A percentile compares a stretch with the other conserved stretches of the same genome.
These are phyloP conservation scores for Linaria vulgaris DNA, from an alignment of 257 asterid species.

Conservation along the genomic window DNA sequence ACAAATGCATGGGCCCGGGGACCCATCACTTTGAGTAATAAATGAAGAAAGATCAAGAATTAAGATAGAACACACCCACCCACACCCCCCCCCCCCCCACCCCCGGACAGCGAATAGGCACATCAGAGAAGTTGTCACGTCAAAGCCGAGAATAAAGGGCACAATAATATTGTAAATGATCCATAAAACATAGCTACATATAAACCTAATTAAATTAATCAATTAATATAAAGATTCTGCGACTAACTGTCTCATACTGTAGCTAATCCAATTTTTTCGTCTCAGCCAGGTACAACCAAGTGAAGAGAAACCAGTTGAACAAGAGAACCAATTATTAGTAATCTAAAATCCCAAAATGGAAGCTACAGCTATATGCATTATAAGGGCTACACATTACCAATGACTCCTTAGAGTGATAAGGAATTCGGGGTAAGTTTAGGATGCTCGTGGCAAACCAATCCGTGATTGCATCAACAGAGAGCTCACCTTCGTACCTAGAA, in stretches of 20 bases:
- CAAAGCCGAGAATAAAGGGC: not conserved
- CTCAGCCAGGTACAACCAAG: not conserved
- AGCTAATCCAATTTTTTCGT: not conserved
- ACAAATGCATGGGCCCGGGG: not conserved
- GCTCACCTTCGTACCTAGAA: slow-evolving; percentile 72
- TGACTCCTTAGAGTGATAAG: slow-evolving; percentile 78
- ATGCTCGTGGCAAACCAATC: slow-evolving; percentile 83
- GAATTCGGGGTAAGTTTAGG: slow-evolving; percentile 79
- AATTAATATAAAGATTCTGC: not conserved
- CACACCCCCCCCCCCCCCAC: too few species aligned
- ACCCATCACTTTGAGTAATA: not conserved
- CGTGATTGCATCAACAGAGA: slow-evolving; percentile 79
- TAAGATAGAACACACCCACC: too few species aligned
- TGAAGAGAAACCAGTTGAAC: not conserved
- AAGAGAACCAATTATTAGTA: slow-evolving; percentile 9
- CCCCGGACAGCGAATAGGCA: not conserved
- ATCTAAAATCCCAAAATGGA: not conserved
- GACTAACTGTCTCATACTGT: not conserved
- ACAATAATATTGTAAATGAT: slow-evolving; percentile 1
- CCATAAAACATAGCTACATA: not conserved
- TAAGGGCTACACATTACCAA: slow-evolving; percentile 54
- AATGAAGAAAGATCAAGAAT: slow-evolving; percentile 4
- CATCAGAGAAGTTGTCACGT: not conserved
- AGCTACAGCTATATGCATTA: slow-evolving; percentile 2
- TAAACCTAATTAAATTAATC: not conserved